These are phyloP conservation scores for Monosporascus sp. DNA, from an alignment of 2,329 filamentous ascomycete species.

Conservation along the genomic window DNA sequence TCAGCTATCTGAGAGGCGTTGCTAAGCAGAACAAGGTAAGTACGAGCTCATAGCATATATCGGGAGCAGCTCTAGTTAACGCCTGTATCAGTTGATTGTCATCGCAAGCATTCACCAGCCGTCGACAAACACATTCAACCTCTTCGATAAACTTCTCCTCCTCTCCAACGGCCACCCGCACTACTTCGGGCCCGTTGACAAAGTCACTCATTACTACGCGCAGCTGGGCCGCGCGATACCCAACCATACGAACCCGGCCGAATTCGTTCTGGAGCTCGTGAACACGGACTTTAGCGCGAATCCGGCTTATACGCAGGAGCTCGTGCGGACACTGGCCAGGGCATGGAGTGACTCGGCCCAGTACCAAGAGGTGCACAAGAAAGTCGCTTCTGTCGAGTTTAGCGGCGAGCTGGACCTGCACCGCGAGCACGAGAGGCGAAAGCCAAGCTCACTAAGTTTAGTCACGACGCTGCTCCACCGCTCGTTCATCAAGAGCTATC, in stretches of 20 bases:
- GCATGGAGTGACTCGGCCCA: constrained; percentile 48
- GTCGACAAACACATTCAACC: constrained; percentile 69
- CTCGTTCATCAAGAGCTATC: constrained; percentile 76
- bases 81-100: constrained; percentile 57
- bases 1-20: constrained; percentile 64
- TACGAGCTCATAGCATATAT: neutral
- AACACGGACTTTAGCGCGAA: constrained; percentile 67
- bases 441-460: constrained; percentile 43
- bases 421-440: constrained; percentile 6
- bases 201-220: constrained; percentile 59
- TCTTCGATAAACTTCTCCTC: constrained; percentile 75
- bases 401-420: constrained; percentile 1
- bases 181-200: constrained; percentile 62
- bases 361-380: constrained; percentile 17
- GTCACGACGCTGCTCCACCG: constrained; percentile 67
- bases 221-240: constrained; percentile 58
- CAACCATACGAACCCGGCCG: constrained; percentile 69
- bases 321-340: constrained; percentile 47
- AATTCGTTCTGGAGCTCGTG: constrained; percentile 72
- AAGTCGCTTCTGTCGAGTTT: constrained; percentile 22
- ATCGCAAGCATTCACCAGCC: constrained; percentile 84
- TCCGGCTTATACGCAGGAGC: constrained; percentile 37
- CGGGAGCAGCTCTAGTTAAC: too few species aligned
- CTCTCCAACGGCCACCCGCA: constrained; percentile 65
- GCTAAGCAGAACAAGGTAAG: constrained; percentile 60